A percentile compares a stretch with the other conserved stretches of the same genome.
Evolutionary conservation across 2,329 filamentous ascomycete genomes (phyloP).

Genomic region (Paraphoma sp.): DNA sequence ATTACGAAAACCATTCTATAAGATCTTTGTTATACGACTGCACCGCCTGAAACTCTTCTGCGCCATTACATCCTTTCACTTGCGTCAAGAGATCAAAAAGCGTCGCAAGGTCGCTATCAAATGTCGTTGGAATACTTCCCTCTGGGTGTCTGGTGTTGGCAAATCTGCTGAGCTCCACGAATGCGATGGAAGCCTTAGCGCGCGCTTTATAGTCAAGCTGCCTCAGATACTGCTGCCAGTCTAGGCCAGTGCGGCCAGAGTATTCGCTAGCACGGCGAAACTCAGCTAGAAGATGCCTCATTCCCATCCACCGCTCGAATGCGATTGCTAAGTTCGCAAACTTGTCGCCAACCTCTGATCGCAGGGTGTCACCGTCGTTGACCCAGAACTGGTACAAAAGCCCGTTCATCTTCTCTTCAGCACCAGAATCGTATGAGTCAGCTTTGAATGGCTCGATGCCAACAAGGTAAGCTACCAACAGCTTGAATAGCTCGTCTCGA

Average conservation of each 20-base stretch:
- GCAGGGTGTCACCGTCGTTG: conserved; percentile 2
- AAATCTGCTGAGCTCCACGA: conserved; percentile 6
- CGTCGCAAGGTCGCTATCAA: conserved; percentile 13
- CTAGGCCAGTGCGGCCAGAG: conserved; percentile 7
- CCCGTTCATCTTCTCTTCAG: conserved; percentile 14
- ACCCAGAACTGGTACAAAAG: conserved; percentile 12
- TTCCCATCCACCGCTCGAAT: conserved; percentile 13
- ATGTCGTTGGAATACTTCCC: not conserved
- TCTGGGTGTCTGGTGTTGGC: not conserved
- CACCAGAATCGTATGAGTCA: conserved; percentile 2
- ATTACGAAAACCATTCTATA: conserved; percentile 10
- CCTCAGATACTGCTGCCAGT: conserved; percentile 14
- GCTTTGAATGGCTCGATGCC: conserved; percentile 10
- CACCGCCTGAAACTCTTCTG: conserved; percentile 11
- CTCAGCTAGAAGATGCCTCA: conserved; percentile 8
- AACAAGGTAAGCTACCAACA: conserved; percentile 6
- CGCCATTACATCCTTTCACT: conserved; percentile 12
- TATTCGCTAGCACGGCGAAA: conserved; percentile 12
- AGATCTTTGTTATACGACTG: conserved; percentile 12
- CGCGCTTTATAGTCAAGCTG: conserved; percentile 1
- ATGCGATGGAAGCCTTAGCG: conserved; percentile 14
- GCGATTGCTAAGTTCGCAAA: not conserved
- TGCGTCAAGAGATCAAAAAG: conserved; percentile 18
- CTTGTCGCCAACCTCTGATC: not conserved
- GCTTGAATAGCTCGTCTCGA: conserved; percentile 15